Base-by-base conservation (phyloP, 1,139 yeast species). In the Candida buenavistaensis region DNA sequence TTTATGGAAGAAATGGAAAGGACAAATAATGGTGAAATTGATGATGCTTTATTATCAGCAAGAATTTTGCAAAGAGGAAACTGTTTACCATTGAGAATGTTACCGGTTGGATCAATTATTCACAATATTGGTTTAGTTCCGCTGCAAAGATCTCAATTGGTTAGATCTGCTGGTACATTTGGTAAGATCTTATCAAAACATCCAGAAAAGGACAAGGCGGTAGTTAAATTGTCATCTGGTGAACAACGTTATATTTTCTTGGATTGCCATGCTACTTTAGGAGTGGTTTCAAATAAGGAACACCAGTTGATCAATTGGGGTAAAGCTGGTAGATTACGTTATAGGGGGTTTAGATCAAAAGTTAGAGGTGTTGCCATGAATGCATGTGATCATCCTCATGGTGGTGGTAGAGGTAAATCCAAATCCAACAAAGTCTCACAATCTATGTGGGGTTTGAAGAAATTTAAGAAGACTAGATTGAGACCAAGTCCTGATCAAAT, bases 371-470 rank as follows among this genome's bases (percentile, higher is more conserved):
- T 89, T 50, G 98, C 98, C 35, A 88, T 88, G 96, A 92, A 92
- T 66, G 94, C 95, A 43, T 80, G 82, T 57, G 97, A 92, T 64
- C 99, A 92, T 71, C 99, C 99, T 48, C 94, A 89, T 55, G 99
- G 99, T 75, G 99, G 99, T 83, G 99, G 99, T 68, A 84, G 98
- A 76, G 99, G 99, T 78, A 94, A 92, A 64, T 86, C 96, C 40
- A 92, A 94, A 80, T 87, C 96, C 46, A 90, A 90, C 65, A 90
- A 88, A 70, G 76, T 85, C 36, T 86, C 97, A 10, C 89, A 85
- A 71, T 86, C 96, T 41, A 94, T 95, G 65, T 92, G 97, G 97
- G 98, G 99, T 56, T 82, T 82, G 48, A 90, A 90, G 77, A 94
- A 92, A 63, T 85, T 88, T 40, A 90, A 81, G 69, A 90, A 89